A percentile compares a stretch with the other conserved stretches of the same genome.
phyloP scores from a whole-genome alignment of 768 basidiomycete species.

The Rhizopogon vesiculosus region DNA sequence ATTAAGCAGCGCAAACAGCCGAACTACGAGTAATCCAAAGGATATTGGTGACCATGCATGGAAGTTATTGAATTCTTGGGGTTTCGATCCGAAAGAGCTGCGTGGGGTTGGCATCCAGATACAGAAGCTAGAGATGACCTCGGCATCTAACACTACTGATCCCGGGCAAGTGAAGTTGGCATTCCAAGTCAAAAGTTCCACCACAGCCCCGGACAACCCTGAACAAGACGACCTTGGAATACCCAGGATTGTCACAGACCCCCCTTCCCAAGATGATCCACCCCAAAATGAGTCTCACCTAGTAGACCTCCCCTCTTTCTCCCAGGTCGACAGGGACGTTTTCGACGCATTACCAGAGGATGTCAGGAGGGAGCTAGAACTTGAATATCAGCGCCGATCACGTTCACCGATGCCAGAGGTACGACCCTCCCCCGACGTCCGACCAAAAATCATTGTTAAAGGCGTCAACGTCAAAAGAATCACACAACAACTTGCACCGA shows the following conservation, averaged over 20 bases:
- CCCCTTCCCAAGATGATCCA: slow-evolving; percentile 29
- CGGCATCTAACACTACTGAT: slow-evolving; percentile 26
- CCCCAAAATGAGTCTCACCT: slow-evolving; percentile 7
- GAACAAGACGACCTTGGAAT: background rate
- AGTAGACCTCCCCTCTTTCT: slow-evolving; percentile 61
- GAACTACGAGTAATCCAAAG: slow-evolving; percentile 67
- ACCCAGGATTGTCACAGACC: slow-evolving; percentile 24
- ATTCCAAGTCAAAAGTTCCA: slow-evolving; percentile 36
- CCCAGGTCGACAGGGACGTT: slow-evolving; percentile 69
- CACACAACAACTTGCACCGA: slow-evolving; percentile 60
- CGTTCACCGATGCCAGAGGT: slow-evolving; percentile 37
- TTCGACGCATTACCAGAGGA: slow-evolving; percentile 69
- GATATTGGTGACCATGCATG: slow-evolving; percentile 76
- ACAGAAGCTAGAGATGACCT: slow-evolving; percentile 70
- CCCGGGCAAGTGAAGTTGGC: slow-evolving; percentile 57
- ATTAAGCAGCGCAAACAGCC: slow-evolving; percentile 54
- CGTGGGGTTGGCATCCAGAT: slow-evolving; percentile 91
- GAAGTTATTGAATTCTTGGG: slow-evolving; percentile 65
- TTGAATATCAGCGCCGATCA: slow-evolving; percentile 60
- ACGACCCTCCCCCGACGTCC: background rate
- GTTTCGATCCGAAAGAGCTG: slow-evolving; percentile 82
- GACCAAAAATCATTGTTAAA: slow-evolving; percentile 22
- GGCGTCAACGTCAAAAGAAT: slow-evolving; percentile 50
- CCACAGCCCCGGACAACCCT: background rate
- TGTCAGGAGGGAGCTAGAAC: slow-evolving; percentile 62